Percentiles rank a stretch among this genome's conserved stretches.
Conservation (phyloP, 2,329 filamentous ascomycete species). For the Pseudopithomyces chartarum region DNA sequence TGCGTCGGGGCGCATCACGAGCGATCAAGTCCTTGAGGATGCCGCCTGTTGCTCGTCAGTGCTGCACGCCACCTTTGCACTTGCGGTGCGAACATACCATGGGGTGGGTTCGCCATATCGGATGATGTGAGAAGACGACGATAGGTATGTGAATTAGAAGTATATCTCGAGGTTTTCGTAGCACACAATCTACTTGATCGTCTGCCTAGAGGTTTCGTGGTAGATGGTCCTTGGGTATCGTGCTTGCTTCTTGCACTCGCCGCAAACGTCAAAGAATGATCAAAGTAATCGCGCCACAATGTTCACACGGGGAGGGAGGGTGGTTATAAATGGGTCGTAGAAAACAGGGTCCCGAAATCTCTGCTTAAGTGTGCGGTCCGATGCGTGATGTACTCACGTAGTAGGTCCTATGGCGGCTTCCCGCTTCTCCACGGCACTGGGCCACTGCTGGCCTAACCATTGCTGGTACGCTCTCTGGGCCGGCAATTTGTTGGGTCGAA, state of each 20-base stretch:
- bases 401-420: constrained; percentile 9
- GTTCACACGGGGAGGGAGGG: neutral
- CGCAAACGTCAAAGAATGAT: constrained; percentile 4
- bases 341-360: constrained; percentile 8
- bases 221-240: neutral
- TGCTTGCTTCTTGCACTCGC: neutral
- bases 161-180: neutral
- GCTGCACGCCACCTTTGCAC: constrained; percentile 9
- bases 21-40: constrained; percentile 97
- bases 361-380: constrained; percentile 6
- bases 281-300: neutral
- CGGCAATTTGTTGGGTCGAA: constrained; percentile 42
- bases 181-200: neutral
- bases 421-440: constrained; percentile 5
- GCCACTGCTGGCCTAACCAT: constrained; percentile 18
- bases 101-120: constrained; percentile 57
- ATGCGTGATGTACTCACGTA: constrained; percentile 3
- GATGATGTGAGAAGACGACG: constrained; percentile 7
- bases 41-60: constrained; percentile 63
- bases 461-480: constrained; percentile 19
- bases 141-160: constrained; percentile 1
- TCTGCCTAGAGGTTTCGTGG: constrained; percentile 2
- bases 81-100: constrained; percentile 45
- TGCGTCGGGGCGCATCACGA: constrained; percentile 83
- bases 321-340: constrained; percentile 1